Base-by-base conservation (phyloP, 106 monocot species). In the Dendrobium officinale region DNA sequence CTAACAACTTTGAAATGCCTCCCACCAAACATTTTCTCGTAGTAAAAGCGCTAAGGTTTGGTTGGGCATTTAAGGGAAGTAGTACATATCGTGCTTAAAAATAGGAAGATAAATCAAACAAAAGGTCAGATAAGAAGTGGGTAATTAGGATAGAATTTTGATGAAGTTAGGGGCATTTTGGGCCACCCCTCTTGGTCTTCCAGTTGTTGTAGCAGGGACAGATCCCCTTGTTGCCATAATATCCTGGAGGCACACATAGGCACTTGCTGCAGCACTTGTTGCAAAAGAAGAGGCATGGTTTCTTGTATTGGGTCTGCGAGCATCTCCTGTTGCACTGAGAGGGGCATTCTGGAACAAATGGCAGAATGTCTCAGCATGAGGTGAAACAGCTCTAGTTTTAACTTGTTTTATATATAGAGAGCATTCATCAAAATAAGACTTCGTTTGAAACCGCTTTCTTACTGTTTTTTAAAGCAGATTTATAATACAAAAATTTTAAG, bases 181-280 rank as follows among this genome's bases (percentile, higher is more conserved):
- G 88, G 11, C 85, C 82, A n/a, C 88, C 88, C 43, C 45, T 22
- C 85, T 88, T 82, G 64, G 85, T 88, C 82, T 88, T 88, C 88
- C 88, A 88, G 88, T 85, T 88, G 82, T 85, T 85, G 88, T 88
- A 88, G 88, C 88, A 88, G 6, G 88, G 88, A 74, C 88, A 88
- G 19, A 24, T 73, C 33, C 81, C 55, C 37, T 88, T 88, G 88
- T 85, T 82, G 54, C 85, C 88, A 67, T 85, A 80, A 73, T 43
- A 79, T 13, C 88, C 88, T 13, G 88, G 80, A 2, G 88, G 88
- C 29, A 88, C 88, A 33, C 88, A 88, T 15, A 82, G 76, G 85
- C 88, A 88, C 40, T 48, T 80, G 77, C 73, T 77, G 79, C 88
- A 88, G 77, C 88, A 88, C 55, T 88, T 74, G 74, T 80, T 77